Conservation (phyloP, 192 early-diverging fungal genomes). For the Podila minutissima region DNA sequence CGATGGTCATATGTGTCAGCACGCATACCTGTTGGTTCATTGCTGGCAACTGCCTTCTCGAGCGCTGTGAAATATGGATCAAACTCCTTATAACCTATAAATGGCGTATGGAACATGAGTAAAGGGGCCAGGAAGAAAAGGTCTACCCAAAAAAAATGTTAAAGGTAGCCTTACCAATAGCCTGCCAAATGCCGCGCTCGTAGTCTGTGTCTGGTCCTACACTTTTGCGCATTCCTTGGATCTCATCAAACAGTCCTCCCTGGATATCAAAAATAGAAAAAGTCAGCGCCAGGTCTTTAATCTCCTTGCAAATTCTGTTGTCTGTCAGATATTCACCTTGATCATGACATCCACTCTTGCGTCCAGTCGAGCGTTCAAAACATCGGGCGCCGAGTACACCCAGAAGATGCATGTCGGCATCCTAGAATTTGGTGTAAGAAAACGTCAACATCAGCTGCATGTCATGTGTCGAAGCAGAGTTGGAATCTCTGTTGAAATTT, state of each 20-base stretch:
- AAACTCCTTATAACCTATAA: conserved; percentile 92
- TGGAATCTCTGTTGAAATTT: too few species aligned
- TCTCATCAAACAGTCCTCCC: conserved; percentile 65
- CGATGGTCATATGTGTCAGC: neutral
- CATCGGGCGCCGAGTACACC: conserved; percentile 78
- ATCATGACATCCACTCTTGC: conserved; percentile 91
- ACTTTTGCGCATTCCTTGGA: conserved; percentile 62
- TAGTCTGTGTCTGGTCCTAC: conserved; percentile 59
- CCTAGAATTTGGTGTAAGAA: conserved; percentile 38
- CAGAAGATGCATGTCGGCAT: conserved; percentile 86
- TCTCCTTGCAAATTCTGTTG: neutral
- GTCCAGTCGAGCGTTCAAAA: conserved; percentile 83
- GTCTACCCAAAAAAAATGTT: neutral
- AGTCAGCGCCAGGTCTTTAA: neutral
- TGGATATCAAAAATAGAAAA: conserved; percentile 10
- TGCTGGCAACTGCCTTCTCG: conserved; percentile 26
- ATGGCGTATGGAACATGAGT: conserved; percentile 67
- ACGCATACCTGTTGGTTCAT: conserved; percentile 21
- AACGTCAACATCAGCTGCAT: neutral
- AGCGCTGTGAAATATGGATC: conserved; percentile 69
- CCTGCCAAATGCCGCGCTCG: conserved; percentile 78
- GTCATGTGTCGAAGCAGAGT: too few species aligned
- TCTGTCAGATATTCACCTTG: conserved; percentile 52
- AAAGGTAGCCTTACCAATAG: conserved; percentile 61
- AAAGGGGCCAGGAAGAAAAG: neutral